Evolutionary conservation across 768 basidiomycete species (phyloP).

Genomic region (Termitomyces eurrhizus): DNA sequence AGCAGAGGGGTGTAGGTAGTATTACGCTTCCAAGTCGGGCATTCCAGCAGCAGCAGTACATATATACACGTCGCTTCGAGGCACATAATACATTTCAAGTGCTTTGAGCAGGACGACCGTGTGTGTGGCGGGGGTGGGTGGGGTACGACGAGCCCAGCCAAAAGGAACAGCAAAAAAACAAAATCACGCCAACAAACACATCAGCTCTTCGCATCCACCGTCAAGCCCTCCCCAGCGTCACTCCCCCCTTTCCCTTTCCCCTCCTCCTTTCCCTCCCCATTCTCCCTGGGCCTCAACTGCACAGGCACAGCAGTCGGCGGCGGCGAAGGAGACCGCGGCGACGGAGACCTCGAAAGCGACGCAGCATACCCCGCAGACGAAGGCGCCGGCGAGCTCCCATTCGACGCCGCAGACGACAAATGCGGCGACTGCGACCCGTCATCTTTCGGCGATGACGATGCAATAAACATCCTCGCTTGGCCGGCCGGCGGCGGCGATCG

Average conservation of each 20-base stretch:
- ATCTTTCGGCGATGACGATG: slow-evolving; percentile 7
- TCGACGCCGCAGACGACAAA: slow-evolving; percentile 29
- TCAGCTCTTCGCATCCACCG: not conserved
- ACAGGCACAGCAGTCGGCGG: slow-evolving; percentile 29
- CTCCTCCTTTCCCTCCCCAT: not conserved
- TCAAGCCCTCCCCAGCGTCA: too few relatives aligned
- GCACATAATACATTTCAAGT: not conserved
- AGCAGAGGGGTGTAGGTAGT: too few relatives aligned
- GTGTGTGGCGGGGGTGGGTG: not conserved
- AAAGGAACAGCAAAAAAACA: too few relatives aligned
- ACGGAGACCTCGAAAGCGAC: slow-evolving; percentile 48
- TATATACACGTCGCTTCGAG: not conserved
- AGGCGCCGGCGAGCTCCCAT: slow-evolving; percentile 52
- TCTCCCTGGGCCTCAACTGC: slow-evolving; percentile 1
- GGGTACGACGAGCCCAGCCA: too few relatives aligned
- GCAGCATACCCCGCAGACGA: slow-evolving; percentile 56
- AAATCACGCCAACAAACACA: not conserved
- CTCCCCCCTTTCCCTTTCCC: not conserved
- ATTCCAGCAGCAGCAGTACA: not conserved
- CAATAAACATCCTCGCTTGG: slow-evolving; percentile 1
- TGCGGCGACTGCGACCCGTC: slow-evolving; percentile 18
- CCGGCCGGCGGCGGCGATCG: slow-evolving; percentile 3
- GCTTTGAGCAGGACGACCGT: not conserved
- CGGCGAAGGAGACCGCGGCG: slow-evolving; percentile 32
- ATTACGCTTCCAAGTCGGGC: too few relatives aligned